Base-by-base conservation (phyloP, 2,329 filamentous ascomycete genomes). In the Xylaria sp. region DNA sequence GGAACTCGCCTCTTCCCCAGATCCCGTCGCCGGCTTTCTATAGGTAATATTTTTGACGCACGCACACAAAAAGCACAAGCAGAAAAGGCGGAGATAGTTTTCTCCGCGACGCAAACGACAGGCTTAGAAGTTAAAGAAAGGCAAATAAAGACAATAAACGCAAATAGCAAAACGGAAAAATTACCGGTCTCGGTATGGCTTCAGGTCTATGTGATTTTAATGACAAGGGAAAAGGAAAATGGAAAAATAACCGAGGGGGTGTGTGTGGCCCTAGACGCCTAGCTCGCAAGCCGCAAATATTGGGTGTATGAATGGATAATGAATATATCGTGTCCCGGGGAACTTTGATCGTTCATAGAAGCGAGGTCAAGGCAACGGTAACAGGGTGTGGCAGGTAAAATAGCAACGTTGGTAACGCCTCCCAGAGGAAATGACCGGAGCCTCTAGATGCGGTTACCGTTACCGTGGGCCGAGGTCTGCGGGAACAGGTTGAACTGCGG, bases 401-500 rank as follows among this genome's bases (percentile, higher is more conserved):
- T 43, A 19, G 17, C 16, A 13, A 34, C 9, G n/a, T n/a, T n/a
- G n/a, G n/a, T n/a, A n/a, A n/a, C n/a, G n/a, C n/a, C n/a, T n/a
- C n/a, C n/a, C n/a, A n/a, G n/a, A n/a, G n/a, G n/a, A n/a, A n/a
- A n/a, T n/a, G 16, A 13, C 5, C 16, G 29, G 16, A 34, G 41
- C 29, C 9, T 34, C 54, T 26, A 61, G 38, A 59, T 46, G 19
- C 55, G 58, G 24, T 44, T 44, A 1, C 55, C 58, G 24, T 44
- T 44, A 1, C 55, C 58, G 16, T 41, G 50, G 1, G 50, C 8
- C 13, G 52, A 26, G 20, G 65, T 44, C 24, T 59, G 57, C 7
- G 68, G 69, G 57, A 70, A 71, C n/a, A 71, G 62, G 5, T 63
- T 63, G 21, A 71, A 64, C 50, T 68, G 64, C 16, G 66, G 67